A percentile compares a stretch with the other conserved stretches of the same genome.
phyloP scores from a whole-genome alignment of 2,329 filamentous ascomycete species.

The Dryadomyces quercivorus region DNA sequence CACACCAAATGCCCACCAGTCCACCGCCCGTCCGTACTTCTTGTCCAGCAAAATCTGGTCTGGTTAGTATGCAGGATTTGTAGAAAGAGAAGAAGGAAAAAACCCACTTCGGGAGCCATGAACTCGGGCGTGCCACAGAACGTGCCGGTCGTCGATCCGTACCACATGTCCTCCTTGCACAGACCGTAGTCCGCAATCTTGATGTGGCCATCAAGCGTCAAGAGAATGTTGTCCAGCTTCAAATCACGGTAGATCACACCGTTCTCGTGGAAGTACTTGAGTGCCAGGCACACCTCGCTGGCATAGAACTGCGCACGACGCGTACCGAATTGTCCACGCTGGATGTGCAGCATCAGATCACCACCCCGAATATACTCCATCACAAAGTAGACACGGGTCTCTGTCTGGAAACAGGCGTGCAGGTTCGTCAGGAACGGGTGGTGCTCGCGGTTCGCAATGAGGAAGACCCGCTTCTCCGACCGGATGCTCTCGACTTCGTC shows the following conservation, averaged over 20 bases:
- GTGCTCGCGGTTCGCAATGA: slow-evolving; percentile 92
- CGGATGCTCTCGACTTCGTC: slow-evolving; percentile 97
- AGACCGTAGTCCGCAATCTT: slow-evolving; percentile 98
- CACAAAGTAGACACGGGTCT: slow-evolving; percentile 96
- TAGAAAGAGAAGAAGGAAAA: slow-evolving; percentile 34
- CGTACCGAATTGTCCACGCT: slow-evolving; percentile 87
- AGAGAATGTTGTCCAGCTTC: slow-evolving; percentile 83
- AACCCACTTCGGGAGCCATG: slow-evolving; percentile 86
- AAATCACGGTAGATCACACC: slow-evolving; percentile 97
- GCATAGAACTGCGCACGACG: slow-evolving; percentile 99
- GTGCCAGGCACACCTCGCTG: slow-evolving; percentile 86
- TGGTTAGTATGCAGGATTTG: not conserved
- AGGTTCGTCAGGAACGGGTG: slow-evolving; percentile 93
- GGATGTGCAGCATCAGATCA: slow-evolving; percentile 98
- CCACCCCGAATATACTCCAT: slow-evolving; percentile 99
- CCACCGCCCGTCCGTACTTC: slow-evolving; percentile 92
- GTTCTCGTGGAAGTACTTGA: slow-evolving; percentile 99
- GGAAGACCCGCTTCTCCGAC: slow-evolving; percentile 93
- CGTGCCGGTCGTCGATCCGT: slow-evolving; percentile 88
- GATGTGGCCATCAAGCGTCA: slow-evolving; percentile 93
- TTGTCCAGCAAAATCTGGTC: slow-evolving; percentile 85
- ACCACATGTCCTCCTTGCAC: slow-evolving; percentile 99
- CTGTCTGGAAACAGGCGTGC: slow-evolving; percentile 97
- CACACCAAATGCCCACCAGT: slow-evolving; percentile 99
- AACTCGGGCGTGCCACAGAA: slow-evolving; percentile 99